Evolutionary conservation across 768 basidiomycete species (phyloP), one percentile per base, ranked within the genome.

Genomic region (Kwoniella dendrophila): DNA sequence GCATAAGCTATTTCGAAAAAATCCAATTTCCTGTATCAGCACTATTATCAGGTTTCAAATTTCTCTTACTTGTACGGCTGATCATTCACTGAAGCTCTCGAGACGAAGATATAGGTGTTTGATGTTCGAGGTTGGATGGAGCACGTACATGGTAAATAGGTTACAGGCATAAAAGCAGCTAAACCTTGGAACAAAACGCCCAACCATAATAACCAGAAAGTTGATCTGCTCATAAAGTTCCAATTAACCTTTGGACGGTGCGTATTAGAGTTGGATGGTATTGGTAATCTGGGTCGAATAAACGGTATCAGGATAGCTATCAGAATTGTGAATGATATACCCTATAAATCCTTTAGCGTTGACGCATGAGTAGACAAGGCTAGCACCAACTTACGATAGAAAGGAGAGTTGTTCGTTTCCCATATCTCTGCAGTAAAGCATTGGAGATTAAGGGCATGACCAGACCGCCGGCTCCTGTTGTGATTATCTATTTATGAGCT

Each of bases 1-100:
- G 68, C 65, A 47, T 63, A 70, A 10, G 68, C 68, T 70, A 41
- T 18, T n/a, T n/a, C n/a, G n/a, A n/a, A n/a, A n/a, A n/a, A n/a
- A n/a, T n/a, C n/a, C n/a, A n/a, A n/a, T n/a, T n/a, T n/a, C n/a
- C n/a, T n/a, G n/a, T n/a, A n/a, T n/a, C n/a, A n/a, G n/a, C n/a
- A n/a, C n/a, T n/a, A n/a, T n/a, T n/a, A n/a, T n/a, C n/a, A n/a
- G n/a, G n/a, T n/a, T n/a, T n/a, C n/a, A n/a, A n/a, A n/a, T n/a
- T n/a, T n/a, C n/a, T n/a, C n/a, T n/a, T n/a, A n/a, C n/a, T n/a
- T n/a, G n/a, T n/a, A n/a, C 29, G 44, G n/a, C 30, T 49, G 34
- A 2, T 14, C 16, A 41, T 3, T 22, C 20, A 18, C 27, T 14
- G 18, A 18, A 7, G 10, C n/a, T n/a, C n/a, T n/a, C n/a, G n/a